phyloP scores from a whole-genome alignment of 2,329 filamentous ascomycete genomes.

The Beauveria sp. region DNA sequence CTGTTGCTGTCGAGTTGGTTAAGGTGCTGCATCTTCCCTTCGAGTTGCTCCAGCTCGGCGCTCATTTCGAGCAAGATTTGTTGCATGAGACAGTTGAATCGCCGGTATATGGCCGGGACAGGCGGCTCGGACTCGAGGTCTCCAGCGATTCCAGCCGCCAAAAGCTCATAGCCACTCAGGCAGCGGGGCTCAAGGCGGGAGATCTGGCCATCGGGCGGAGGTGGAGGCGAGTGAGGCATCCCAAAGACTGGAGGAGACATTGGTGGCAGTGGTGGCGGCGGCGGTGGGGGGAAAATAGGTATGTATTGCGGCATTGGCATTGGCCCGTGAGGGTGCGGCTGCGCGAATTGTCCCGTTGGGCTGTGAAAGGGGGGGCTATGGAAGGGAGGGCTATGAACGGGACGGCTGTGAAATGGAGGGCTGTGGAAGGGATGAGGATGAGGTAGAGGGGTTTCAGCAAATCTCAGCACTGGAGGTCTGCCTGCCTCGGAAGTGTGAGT shows the following conservation, averaged over 20 bases:
- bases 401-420: not conserved
- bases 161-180: conserved; percentile 53
- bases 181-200: conserved; percentile 30
- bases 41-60: conserved; percentile 74
- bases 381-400: not conserved
- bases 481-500: not conserved
- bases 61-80: conserved; percentile 75
- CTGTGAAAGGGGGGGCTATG: not conserved
- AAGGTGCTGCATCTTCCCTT: conserved; percentile 64
- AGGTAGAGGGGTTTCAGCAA: not conserved
- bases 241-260: conserved; percentile 2
- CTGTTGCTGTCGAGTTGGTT: conserved; percentile 52
- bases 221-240: not conserved
- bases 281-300: not conserved
- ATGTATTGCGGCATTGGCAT: not conserved
- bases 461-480: not conserved
- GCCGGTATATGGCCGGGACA: conserved; percentile 64
- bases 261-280: not conserved
- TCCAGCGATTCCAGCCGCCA: conserved; percentile 45
- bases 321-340: not conserved
- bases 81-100: conserved; percentile 76
- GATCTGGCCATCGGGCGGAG: not conserved
- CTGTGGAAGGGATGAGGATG: not conserved
- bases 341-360: not conserved
- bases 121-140: conserved; percentile 16